Base-by-base conservation (phyloP, 139 green algal species). In the Trebouxia sp. region DNA sequence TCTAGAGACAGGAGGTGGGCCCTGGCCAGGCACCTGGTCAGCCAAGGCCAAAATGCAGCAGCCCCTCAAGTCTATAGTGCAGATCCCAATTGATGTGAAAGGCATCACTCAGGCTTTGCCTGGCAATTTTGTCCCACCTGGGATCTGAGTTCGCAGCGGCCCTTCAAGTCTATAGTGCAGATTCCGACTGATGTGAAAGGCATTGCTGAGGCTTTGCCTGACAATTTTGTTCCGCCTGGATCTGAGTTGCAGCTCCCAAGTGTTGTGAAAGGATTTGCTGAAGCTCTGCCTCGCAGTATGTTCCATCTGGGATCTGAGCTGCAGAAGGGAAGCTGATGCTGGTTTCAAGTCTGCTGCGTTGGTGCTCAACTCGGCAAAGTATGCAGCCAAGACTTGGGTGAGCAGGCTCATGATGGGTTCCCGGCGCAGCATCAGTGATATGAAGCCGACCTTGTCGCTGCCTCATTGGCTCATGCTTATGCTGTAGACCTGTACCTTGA, bases 1-100 rank as follows among this genome's bases (percentile, higher is more conserved):
- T 32, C 84, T 97, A 28, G 94, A 97, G 87, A 93, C 98, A 6
- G 96, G 96, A 7, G 96, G 96, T 24, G 96, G 96, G 1, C 96
- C 96, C 5, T 99, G 96, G 96, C 95, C 88, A 85, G 72, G 76
- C 26, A 65, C 84, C 0, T 99, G 96, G 96, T 58, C 74, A 8
- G 85, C 88, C 1, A 50, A 88, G 30, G 94, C 94, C 0, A 83
- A 84, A 12, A 98, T 98, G 94, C 82, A 88, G 56, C 92, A 95
- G 82, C 94, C 94, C 0, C 89, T 98, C 28, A 88, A 84, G 39
- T 88, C 69, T 3, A 81, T 96, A 66, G 84, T 97, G 56, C 83
- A 91, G 72, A 83, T 95, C 65, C 93, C 93, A 1, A 66, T 97
- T 24, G 92, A 97, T 82, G 85, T 94, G 45, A 92, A 86, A 41